These are phyloP conservation scores for Effrenium voratum DNA, from an alignment of 73 alveolate genomes.

Conservation along the genomic window DNA sequence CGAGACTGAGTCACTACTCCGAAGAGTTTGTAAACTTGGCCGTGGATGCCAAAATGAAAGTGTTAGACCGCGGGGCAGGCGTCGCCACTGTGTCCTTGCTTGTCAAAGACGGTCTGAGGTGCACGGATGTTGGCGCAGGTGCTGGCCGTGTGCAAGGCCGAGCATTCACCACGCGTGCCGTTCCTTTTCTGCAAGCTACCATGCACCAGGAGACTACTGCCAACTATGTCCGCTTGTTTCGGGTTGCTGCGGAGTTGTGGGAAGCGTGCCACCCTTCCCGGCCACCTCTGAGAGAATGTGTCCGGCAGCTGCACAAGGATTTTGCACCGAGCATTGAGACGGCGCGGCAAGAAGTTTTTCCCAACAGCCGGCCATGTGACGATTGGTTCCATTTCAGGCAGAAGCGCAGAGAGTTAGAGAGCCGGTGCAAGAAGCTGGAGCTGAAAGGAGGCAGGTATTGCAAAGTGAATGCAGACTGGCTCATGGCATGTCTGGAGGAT, in stretches of 20 bases:
- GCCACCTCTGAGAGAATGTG: not conserved
- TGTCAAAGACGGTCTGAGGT: too few relatives aligned
- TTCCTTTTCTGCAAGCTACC: not conserved
- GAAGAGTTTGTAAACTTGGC: too few relatives aligned
- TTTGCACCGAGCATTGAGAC: not conserved
- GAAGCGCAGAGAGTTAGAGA: too few relatives aligned
- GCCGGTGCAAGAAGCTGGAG: too few relatives aligned
- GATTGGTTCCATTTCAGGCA: slow-evolving; percentile 4
- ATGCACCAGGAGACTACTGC: not conserved
- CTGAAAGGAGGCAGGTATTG: too few relatives aligned
- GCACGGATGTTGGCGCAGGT: not conserved
- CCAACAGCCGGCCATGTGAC: not conserved
- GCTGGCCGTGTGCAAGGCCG: not conserved
- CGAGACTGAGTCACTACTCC: too few relatives aligned
- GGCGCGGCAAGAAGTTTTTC: not conserved
- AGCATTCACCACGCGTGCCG: too few relatives aligned
- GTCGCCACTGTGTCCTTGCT: too few relatives aligned
- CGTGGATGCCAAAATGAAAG: too few relatives aligned
- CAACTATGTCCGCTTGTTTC: too few relatives aligned
- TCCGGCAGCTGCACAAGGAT: not conserved
- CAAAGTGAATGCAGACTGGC: not conserved
- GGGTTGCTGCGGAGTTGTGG: not conserved
- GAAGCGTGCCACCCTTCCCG: not conserved
- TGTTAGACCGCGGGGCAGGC: too few relatives aligned
- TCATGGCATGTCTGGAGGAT: not conserved